phyloP scores from a whole-genome alignment of 164 flowering plant species.

The Annona cherimola region DNA sequence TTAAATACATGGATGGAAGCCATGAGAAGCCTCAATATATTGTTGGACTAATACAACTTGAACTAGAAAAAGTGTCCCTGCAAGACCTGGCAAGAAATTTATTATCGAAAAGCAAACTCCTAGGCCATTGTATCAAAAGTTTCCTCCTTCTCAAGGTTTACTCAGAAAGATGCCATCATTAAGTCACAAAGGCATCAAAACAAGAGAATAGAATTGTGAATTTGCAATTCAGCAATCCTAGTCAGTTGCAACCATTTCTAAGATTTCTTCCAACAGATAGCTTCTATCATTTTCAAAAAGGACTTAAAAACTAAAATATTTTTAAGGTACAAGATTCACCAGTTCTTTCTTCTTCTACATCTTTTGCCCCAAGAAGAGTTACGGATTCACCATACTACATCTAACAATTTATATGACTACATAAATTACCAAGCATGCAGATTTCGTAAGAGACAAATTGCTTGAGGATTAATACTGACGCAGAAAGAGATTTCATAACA shows the following conservation, averaged over 20 bases:
- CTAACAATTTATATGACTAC: neutral
- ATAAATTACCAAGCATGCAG: neutral
- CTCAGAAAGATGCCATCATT: neutral
- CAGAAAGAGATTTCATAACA: slow-evolving; percentile 91
- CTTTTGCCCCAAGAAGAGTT: too few relatives aligned
- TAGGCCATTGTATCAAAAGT: neutral
- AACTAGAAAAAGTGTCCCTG: neutral
- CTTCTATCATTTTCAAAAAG: too few relatives aligned
- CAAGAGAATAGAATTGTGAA: too few relatives aligned
- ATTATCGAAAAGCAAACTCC: neutral
- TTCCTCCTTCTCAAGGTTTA: neutral
- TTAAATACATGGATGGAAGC: neutral
- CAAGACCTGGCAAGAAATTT: neutral
- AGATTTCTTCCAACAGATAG: neutral
- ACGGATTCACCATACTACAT: neutral
- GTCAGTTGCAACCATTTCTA: too few relatives aligned
- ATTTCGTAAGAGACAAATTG: neutral
- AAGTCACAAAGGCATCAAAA: too few relatives aligned
- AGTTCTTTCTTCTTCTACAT: too few relatives aligned
- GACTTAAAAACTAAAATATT: neutral
- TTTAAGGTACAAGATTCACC: neutral
- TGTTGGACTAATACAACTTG: neutral
- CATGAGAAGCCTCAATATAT: neutral
- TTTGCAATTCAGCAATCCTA: too few relatives aligned
- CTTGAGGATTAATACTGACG: slow-evolving; percentile 45